Evolutionary conservation across 2,329 filamentous ascomycete species (phyloP), one percentile per base, ranked within the genome.

Genomic region (Didymella glomerata): DNA sequence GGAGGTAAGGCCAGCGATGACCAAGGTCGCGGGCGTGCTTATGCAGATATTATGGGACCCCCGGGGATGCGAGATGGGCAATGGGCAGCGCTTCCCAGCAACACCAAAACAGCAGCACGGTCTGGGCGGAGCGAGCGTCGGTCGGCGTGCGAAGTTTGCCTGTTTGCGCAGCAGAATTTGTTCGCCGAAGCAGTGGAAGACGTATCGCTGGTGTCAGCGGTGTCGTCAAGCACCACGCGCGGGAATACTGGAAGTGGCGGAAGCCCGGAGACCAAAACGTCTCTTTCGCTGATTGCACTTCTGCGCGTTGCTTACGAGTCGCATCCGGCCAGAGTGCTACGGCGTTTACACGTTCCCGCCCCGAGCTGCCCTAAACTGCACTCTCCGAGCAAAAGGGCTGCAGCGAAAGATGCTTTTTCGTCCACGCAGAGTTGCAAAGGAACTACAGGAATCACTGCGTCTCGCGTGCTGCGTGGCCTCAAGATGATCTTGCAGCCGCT

Each of bases 11-110:
- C 34, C 57, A 58, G 60, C 44, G 46, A 47, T 38, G 34, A 38
- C 16, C 34, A 18, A 38, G 58, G 28, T 48, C 50, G 48, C 53
- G 50, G 45, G 44, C 42, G 40, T 46, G 52, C 48, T 44, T 53
- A 42, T 54, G 52, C 62, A 62, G 63, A 62, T 62, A 63, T 63
- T 62, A 61, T 56, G 56, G 58, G 45, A 53, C 48, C 53, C 49
- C 54, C 51, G 52, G 45, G 22, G 36, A 53, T 16, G 57, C 50
- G 58, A 52, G 54, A 48, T 34, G 50, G 62, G 55, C 54, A 48
- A 48, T 34, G 50, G 62, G 55, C 54, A 48, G 28, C 36, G 42
- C 42, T 52, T 50, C 48, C 30, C 45, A 60, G 51, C 55, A 55
- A 59, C 44, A 53, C 53, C 54, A 51, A 53, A 34, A 44, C 41